phyloP scores from a whole-genome alignment of 495 filamentous ascomycete genomes.

The Thermothielavioides terrestris region DNA sequence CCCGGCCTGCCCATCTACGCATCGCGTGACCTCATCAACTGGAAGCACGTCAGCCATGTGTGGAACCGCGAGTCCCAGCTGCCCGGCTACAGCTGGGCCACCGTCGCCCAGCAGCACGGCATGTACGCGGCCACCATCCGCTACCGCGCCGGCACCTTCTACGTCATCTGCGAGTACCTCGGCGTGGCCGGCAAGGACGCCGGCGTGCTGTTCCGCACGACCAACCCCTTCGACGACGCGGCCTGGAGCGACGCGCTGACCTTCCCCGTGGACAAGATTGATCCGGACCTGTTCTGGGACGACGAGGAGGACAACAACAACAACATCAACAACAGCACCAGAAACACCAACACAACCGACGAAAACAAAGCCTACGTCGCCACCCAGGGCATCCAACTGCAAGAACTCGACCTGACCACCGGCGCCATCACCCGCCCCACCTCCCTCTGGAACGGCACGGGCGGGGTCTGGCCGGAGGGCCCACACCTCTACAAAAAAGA shows the following conservation, averaged over 20 bases:
- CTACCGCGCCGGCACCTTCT: slow-evolving; percentile 30
- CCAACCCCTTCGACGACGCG: slow-evolving; percentile 23
- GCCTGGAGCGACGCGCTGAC: slow-evolving; percentile 34
- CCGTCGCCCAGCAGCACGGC: slow-evolving; percentile 20
- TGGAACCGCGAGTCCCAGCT: slow-evolving; percentile 17
- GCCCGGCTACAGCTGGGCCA: slow-evolving; percentile 14
- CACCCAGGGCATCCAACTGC: slow-evolving; percentile 29
- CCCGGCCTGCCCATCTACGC: slow-evolving; percentile 30
- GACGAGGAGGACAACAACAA: too few relatives aligned
- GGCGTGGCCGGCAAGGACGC: slow-evolving; percentile 11
- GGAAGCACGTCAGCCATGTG: slow-evolving; percentile 23
- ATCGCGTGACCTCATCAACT: slow-evolving; percentile 28
- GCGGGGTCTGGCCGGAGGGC: slow-evolving; percentile 48
- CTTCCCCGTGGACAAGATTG: slow-evolving; percentile 28
- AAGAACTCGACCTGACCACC: slow-evolving; percentile 38
- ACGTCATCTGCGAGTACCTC: slow-evolving; percentile 34
- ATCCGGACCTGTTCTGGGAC: slow-evolving; percentile 30
- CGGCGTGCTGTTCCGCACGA: slow-evolving; percentile 25
- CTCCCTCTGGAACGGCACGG: slow-evolving; percentile 47
- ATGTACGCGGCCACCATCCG: slow-evolving; percentile 31
- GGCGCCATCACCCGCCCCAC: slow-evolving; percentile 24
- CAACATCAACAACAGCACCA: too few relatives aligned
- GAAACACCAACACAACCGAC: background rate
- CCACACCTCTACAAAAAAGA: slow-evolving; percentile 52
- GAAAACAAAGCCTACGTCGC: slow-evolving; percentile 36